These are phyloP conservation scores for Fistulifera solaris DNA, from an alignment of 108 stramenopile genomes.

Conservation along the genomic window DNA sequence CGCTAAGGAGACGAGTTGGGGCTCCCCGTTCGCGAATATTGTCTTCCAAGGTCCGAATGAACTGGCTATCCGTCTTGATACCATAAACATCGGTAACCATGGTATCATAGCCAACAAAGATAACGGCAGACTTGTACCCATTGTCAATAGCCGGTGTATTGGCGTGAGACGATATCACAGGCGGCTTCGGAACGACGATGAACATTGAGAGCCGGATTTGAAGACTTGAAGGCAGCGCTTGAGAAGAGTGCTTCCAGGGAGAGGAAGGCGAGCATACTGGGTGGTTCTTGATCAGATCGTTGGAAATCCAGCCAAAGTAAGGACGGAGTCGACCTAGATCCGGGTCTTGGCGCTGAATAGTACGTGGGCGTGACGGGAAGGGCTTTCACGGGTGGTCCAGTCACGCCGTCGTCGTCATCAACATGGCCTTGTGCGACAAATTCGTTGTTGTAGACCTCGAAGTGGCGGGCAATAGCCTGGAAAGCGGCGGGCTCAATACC, in stretches of 20 bases:
- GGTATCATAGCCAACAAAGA: slow-evolving; percentile 8
- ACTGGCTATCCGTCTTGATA: slow-evolving; percentile 8
- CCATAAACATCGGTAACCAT: slow-evolving; percentile 14
- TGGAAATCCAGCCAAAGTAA: slow-evolving; percentile 10
- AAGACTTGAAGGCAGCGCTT: background rate
- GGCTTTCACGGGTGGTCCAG: no score
- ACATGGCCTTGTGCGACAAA: no score
- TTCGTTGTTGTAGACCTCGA: no score
- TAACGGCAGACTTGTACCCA: slow-evolving; percentile 8
- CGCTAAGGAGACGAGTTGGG: slow-evolving; percentile 3
- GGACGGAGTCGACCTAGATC: background rate
- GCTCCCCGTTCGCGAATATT: slow-evolving; percentile 21
- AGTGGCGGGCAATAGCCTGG: no score
- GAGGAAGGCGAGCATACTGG: background rate
- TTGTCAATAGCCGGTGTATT: background rate
- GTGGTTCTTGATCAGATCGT: slow-evolving; percentile 2
- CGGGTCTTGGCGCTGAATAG: no score
- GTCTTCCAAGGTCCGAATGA: slow-evolving; percentile 16
- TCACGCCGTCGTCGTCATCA: no score
- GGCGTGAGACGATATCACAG: slow-evolving; percentile 11
- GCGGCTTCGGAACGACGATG: slow-evolving; percentile 9
- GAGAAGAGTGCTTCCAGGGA: slow-evolving; percentile 7
- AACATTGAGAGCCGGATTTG: slow-evolving; percentile 1
- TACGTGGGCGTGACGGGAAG: no score
- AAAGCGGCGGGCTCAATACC: no score